A percentile compares a stretch with the other conserved stretches of the same genome.
Conservation (phyloP, 805 yeast genomes). For the Scheffersomyces lignosus region DNA sequence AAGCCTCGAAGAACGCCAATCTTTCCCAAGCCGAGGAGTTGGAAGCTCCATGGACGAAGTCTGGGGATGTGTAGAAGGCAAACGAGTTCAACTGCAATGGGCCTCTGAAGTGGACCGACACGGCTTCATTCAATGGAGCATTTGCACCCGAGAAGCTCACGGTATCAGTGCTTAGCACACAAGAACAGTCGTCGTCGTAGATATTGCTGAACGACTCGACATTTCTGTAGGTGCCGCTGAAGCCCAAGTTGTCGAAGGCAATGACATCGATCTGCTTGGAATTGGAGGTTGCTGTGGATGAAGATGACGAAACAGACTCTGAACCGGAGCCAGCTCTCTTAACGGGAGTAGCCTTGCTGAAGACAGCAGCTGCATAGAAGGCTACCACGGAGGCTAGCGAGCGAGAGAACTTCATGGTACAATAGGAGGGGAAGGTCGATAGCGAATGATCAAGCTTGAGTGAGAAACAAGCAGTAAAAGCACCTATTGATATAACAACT, state of each 20-base stretch:
- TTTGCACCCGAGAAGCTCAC: slow-evolving; percentile 55
- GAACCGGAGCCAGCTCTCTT: no score
- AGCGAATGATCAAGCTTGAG: no score
- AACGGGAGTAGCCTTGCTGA: no score
- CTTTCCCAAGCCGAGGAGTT: slow-evolving; percentile 54
- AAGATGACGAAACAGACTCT: no score
- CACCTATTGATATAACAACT: no score
- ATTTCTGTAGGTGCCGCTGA: slow-evolving; percentile 49
- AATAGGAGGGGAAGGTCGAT: no score
- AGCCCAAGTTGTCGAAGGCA: slow-evolving; percentile 57
- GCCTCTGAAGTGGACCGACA: slow-evolving; percentile 79
- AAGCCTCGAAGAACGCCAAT: slow-evolving; percentile 57
- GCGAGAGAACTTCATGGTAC: no score
- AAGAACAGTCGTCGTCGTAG: slow-evolving; percentile 45
- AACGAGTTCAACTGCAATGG: slow-evolving; percentile 62
- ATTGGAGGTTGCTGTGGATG: no score
- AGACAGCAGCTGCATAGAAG: no score
- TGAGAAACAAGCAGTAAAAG: no score
- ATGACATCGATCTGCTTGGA: slow-evolving; percentile 40
- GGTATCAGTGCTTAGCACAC: slow-evolving; percentile 39
- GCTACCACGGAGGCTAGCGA: no score
- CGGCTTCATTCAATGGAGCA: slow-evolving; percentile 66
- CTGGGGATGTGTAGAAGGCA: slow-evolving; percentile 56
- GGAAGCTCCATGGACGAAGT: slow-evolving; percentile 34
- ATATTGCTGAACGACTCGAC: slow-evolving; percentile 46